Percentiles rank a stretch among this genome's conserved stretches.
These are phyloP conservation scores for Byssoonygena ceratinophila DNA, from an alignment of 2,329 filamentous ascomycete species.

Conservation along the genomic window DNA sequence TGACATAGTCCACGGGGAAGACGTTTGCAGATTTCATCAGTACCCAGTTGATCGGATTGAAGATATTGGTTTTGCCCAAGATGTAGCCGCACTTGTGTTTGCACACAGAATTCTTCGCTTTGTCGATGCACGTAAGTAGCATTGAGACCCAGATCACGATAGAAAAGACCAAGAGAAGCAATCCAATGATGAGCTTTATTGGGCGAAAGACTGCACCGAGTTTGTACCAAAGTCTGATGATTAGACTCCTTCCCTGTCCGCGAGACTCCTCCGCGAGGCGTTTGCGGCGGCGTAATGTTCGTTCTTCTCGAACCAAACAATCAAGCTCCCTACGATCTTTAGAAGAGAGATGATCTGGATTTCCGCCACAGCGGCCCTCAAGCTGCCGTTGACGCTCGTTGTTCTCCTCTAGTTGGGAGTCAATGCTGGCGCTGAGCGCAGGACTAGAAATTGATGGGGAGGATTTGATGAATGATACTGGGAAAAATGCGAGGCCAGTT, in stretches of 20 bases:
- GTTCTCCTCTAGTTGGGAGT: slow-evolving; percentile 73
- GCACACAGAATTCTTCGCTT: slow-evolving; percentile 89
- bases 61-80: slow-evolving; percentile 74
- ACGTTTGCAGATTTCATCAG: slow-evolving; percentile 68
- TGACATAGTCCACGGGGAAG: slow-evolving; percentile 84
- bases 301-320: slow-evolving; percentile 75
- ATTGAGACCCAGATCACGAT: slow-evolving; percentile 79
- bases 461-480: slow-evolving; percentile 83
- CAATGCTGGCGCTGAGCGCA: slow-evolving; percentile 63
- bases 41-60: slow-evolving; percentile 89
- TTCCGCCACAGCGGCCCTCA: slow-evolving; percentile 71
- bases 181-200: slow-evolving; percentile 74
- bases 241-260: slow-evolving; percentile 62
- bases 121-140: slow-evolving; percentile 92
- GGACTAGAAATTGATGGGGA: slow-evolving; percentile 77
- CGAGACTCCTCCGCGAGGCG: slow-evolving; percentile 69
- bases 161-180: slow-evolving; percentile 63
- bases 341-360: slow-evolving; percentile 60
- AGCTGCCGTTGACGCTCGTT: slow-evolving; percentile 85
- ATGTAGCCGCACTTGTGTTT: slow-evolving; percentile 86
- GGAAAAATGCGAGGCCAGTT: slow-evolving; percentile 75
- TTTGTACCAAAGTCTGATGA: slow-evolving; percentile 70
- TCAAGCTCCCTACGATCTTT: slow-evolving; percentile 87
- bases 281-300: slow-evolving; percentile 80
- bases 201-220: slow-evolving; percentile 73